Evolutionary conservation across 208 protist genomes (phyloP).

Genomic region (Crithidia sp.): DNA sequence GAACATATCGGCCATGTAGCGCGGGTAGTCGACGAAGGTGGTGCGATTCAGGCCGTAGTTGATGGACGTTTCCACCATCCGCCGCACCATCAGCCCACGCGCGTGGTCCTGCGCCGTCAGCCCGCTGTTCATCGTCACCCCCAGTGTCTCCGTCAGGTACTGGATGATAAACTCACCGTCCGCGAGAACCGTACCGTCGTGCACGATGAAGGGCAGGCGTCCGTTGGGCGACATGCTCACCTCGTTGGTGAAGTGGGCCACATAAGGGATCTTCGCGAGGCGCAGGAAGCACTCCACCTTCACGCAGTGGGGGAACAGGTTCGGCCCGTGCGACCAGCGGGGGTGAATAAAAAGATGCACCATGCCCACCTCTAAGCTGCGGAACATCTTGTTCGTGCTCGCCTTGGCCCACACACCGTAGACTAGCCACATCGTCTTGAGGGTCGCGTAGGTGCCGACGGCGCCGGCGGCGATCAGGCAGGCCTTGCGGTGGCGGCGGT

Average conservation of each 20-base stretch:
- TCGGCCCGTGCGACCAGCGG: constrained; percentile 76
- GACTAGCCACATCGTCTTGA: constrained; percentile 37
- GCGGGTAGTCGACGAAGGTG: constrained; percentile 60
- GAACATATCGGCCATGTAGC: constrained; percentile 64
- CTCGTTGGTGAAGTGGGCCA: constrained; percentile 73
- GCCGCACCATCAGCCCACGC: constrained; percentile 46
- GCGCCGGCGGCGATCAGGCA: constrained; percentile 36
- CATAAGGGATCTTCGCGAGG: constrained; percentile 73
- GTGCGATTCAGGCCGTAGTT: constrained; percentile 73
- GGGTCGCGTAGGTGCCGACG: constrained; percentile 32
- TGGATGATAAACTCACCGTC: constrained; percentile 70
- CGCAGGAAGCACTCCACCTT: constrained; percentile 78
- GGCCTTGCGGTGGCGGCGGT: constrained; percentile 33
- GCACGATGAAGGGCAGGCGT: constrained; percentile 66
- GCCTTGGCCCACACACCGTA: constrained; percentile 28
- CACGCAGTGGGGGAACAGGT: constrained; percentile 69
- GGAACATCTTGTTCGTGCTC: constrained; percentile 39
- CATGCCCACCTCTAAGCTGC: constrained; percentile 51
- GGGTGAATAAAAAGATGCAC: constrained; percentile 74
- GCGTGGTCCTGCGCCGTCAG: constrained; percentile 60
- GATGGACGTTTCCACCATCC: constrained; percentile 68
- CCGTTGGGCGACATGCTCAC: constrained; percentile 57
- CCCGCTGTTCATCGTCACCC: constrained; percentile 53
- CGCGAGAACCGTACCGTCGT: constrained; percentile 55
- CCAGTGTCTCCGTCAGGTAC: constrained; percentile 57